Evolutionary conservation across 2,329 filamentous ascomycete species (phyloP).

Genomic region (Cryphonectria naterciae): DNA sequence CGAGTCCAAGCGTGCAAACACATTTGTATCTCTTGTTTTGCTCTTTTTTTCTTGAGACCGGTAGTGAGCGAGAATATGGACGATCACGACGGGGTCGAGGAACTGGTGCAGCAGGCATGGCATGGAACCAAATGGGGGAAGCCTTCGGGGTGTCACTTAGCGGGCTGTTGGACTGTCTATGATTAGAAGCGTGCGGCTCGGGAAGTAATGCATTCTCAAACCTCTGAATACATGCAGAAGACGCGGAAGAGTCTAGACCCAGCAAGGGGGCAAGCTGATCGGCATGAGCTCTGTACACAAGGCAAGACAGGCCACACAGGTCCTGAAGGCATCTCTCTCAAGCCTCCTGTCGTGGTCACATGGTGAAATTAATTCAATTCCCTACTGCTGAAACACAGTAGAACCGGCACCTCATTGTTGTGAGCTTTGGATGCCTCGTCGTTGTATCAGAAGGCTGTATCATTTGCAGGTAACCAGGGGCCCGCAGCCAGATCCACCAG

Average conservation of each 20-base stretch:
- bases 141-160: conserved; percentile 8
- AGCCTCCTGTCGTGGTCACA: conserved; percentile 19
- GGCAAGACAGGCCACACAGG: conserved; percentile 10
- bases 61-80: conserved; percentile 13
- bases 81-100: conserved; percentile 13
- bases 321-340: background rate
- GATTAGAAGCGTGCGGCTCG: conserved; percentile 11
- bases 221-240: conserved; percentile 19
- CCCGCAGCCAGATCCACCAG: background rate
- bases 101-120: conserved; percentile 16
- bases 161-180: conserved; percentile 10
- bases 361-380: conserved; percentile 25
- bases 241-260: conserved; percentile 24
- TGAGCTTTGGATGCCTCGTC: background rate
- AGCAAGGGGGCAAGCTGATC: conserved; percentile 11
- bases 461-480: background rate
- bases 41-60: conserved; percentile 6
- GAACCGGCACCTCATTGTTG: background rate
- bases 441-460: background rate
- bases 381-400: background rate
- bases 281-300: background rate
- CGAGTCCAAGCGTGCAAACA: conserved; percentile 6
- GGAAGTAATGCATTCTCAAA: conserved; percentile 15
- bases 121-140: conserved; percentile 14
- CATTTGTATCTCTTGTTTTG: conserved; percentile 8